Conservation (phyloP, 2,329 filamentous ascomycete genomes). For the Nothophaeocryptopus gaeumannii region DNA sequence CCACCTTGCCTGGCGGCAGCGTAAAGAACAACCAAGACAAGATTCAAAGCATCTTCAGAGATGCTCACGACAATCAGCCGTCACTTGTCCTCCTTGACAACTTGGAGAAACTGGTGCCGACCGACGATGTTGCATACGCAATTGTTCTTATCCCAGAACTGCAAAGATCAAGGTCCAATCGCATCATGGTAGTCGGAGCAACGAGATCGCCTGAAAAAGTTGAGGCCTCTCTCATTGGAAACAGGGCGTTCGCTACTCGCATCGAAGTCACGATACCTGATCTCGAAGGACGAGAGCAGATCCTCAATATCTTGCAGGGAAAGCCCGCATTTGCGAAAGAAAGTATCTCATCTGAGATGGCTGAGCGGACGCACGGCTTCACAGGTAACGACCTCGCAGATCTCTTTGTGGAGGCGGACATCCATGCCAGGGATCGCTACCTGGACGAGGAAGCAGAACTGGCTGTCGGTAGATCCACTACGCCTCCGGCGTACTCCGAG, state of each 20-base stretch:
- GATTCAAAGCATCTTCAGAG: conserved; percentile 66
- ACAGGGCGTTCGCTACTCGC: conserved; percentile 63
- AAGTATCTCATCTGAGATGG: conserved; percentile 58
- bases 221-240: conserved; percentile 64
- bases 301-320: conserved; percentile 61
- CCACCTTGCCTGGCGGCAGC: conserved; percentile 35
- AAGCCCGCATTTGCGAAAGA: conserved; percentile 49
- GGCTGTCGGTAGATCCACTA: conserved; percentile 17
- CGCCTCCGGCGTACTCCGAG: conserved; percentile 17
- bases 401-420: conserved; percentile 57
- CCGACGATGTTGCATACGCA: conserved; percentile 46
- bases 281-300: conserved; percentile 65
- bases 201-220: conserved; percentile 72
- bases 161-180: conserved; percentile 52
- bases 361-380: conserved; percentile 80
- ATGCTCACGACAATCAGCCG: conserved; percentile 66
- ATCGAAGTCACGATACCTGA: conserved; percentile 78
- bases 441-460: conserved; percentile 31
- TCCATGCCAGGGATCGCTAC: conserved; percentile 35
- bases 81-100: conserved; percentile 78
- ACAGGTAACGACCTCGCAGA: conserved; percentile 73
- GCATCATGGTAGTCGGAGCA: conserved; percentile 71
- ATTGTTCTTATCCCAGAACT: conserved; percentile 52
- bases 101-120: conserved; percentile 66
- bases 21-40: conserved; percentile 46